phyloP scores from a whole-genome alignment of 345 rosid genomes.

The Moringa oleifera region DNA sequence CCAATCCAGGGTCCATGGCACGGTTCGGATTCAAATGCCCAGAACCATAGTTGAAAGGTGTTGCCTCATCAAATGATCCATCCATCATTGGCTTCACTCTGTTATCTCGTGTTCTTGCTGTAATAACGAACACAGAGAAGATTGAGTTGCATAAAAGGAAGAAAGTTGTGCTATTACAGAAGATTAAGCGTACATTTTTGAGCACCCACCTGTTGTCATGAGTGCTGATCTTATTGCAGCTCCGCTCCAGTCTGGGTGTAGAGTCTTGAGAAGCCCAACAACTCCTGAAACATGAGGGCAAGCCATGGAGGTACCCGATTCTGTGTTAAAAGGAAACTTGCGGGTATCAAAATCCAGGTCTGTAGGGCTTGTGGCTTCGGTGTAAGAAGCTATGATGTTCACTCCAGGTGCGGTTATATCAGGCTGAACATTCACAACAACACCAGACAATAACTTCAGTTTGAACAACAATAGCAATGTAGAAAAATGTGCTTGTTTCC shows the following conservation, averaged over 20 bases:
- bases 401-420: constrained; percentile 88
- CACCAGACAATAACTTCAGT: not conserved
- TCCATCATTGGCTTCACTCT: constrained; percentile 27
- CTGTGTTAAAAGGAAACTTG: constrained; percentile 27
- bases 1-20: constrained; percentile 65
- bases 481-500: no score
- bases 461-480: not conserved
- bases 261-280: constrained; percentile 41
- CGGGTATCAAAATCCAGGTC: constrained; percentile 30
- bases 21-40: constrained; percentile 81
- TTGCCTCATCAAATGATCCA: constrained; percentile 27
- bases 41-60: constrained; percentile 54
- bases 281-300: constrained; percentile 59
- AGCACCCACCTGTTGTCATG: constrained; percentile 36
- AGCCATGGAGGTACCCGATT: constrained; percentile 58
- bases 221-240: constrained; percentile 58
- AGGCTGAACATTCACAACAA: constrained; percentile 28
- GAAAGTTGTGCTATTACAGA: no score
- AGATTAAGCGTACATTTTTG: no score
- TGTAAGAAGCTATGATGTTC: constrained; percentile 52
- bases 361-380: constrained; percentile 32
- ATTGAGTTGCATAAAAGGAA: no score
- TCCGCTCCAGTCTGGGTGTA: constrained; percentile 46
- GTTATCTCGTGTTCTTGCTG: constrained; percentile 65
- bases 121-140: not conserved